Evolutionary conservation across 805 yeast genomes (phyloP).

Genomic region (Yamadazyma sp.): DNA sequence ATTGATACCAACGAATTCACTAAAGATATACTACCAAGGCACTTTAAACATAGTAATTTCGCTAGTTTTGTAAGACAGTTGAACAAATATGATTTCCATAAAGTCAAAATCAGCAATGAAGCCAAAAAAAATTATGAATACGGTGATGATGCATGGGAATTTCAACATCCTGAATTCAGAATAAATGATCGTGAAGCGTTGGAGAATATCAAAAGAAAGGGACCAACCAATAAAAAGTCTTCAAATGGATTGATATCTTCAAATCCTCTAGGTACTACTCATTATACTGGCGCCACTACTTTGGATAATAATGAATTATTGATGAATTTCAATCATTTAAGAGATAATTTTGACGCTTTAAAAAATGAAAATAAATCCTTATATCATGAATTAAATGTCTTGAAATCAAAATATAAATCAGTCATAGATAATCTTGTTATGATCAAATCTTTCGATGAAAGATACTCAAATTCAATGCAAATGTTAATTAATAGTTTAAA

Average conservation of each 20-base stretch:
- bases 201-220: slow-evolving; percentile 84
- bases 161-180: slow-evolving; percentile 85
- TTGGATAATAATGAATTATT: slow-evolving; percentile 4
- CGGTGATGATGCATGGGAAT: slow-evolving; percentile 90
- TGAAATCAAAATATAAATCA: slow-evolving; percentile 60
- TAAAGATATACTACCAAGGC: slow-evolving; percentile 81
- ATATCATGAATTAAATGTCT: slow-evolving; percentile 32
- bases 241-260: neutral
- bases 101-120: slow-evolving; percentile 73
- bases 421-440: slow-evolving; percentile 59
- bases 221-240: slow-evolving; percentile 53
- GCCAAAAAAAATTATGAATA: slow-evolving; percentile 52
- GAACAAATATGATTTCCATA: slow-evolving; percentile 96
- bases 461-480: slow-evolving; percentile 51
- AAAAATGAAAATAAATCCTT: slow-evolving; percentile 30
- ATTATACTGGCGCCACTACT: neutral
- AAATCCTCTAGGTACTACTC: neutral
- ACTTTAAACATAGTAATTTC: slow-evolving; percentile 92
- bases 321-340: slow-evolving; percentile 16
- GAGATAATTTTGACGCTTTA: slow-evolving; percentile 31
- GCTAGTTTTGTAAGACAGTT: slow-evolving; percentile 94
- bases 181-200: slow-evolving; percentile 73
- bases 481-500: slow-evolving; percentile 47
- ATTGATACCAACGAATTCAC: slow-evolving; percentile 89
- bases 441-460: slow-evolving; percentile 54